Evolutionary conservation across 768 basidiomycete genomes (phyloP).

Genomic region (Tricholoma saponaceum): DNA sequence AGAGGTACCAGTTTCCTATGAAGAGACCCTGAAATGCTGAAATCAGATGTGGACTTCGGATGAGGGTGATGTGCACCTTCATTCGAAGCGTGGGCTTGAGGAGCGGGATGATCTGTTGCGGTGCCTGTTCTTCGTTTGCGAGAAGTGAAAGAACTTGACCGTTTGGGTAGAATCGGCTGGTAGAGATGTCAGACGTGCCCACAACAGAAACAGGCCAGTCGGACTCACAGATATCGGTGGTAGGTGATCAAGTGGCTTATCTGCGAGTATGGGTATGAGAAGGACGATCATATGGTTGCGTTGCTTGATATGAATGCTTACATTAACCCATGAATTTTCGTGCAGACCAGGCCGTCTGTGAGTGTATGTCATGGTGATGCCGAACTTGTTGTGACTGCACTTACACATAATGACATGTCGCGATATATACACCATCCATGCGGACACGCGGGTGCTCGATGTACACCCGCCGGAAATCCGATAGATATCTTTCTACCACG

Average conservation of each 20-base stretch:
- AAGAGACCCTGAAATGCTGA: conserved; percentile 52
- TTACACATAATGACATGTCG: conserved; percentile 85
- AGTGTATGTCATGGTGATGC: neutral
- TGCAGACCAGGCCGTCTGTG: conserved; percentile 67
- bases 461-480: conserved; percentile 71
- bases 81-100: conserved; percentile 74
- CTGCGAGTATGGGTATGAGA: conserved; percentile 31
- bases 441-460: conserved; percentile 85
- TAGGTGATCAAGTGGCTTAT: conserved; percentile 86
- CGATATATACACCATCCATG: conserved; percentile 87
- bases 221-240: conserved; percentile 79
- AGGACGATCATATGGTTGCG: neutral
- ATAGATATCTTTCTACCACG: conserved; percentile 48
- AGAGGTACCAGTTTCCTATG: conserved; percentile 71
- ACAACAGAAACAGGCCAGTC: neutral
- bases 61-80: conserved; percentile 46
- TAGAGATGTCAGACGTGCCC: neutral
- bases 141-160: conserved; percentile 85
- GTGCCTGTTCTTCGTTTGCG: conserved; percentile 71
- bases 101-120: conserved; percentile 68
- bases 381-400: conserved; percentile 16
- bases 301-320: conserved; percentile 30
- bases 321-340: conserved; percentile 86
- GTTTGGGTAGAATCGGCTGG: conserved; percentile 81
- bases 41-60: neutral